Percentiles rank a stretch among this genome's conserved stretches.
These are phyloP conservation scores for Wickerhamiella allomyrinae DNA, from an alignment of 805 yeast species.

Conservation along the genomic window DNA sequence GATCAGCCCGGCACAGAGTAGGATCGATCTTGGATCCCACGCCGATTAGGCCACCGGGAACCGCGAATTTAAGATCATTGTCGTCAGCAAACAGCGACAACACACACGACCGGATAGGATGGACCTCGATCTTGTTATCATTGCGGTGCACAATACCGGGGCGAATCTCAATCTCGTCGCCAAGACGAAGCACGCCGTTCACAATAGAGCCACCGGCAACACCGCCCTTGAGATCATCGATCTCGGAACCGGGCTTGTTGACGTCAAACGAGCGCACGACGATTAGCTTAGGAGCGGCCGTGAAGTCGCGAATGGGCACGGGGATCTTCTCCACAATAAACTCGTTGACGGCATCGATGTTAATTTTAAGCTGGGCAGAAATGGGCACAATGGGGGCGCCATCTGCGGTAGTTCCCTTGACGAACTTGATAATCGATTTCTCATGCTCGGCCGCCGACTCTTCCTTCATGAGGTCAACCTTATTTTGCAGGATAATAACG, in stretches of 20 bases:
- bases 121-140: conserved; percentile 77
- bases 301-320: conserved; percentile 89
- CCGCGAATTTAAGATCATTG: conserved; percentile 95
- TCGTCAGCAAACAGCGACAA: conserved; percentile 94
- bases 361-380: conserved; percentile 95
- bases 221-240: conserved; percentile 96
- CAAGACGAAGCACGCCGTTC: conserved; percentile 91
- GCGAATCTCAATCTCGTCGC: conserved; percentile 96
- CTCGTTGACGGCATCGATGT: conserved; percentile 96
- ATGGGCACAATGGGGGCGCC: conserved; percentile 99
- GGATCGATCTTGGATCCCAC: conserved; percentile 99
- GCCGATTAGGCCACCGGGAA: conserved; percentile 99
- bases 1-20: conserved; percentile 96
- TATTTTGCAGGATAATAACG: conserved; percentile 90
- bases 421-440: conserved; percentile 79
- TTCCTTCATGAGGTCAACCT: conserved; percentile 97
- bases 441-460: conserved; percentile 93
- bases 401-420: conserved; percentile 96
- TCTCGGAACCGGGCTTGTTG: conserved; percentile 96
- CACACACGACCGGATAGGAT: conserved; percentile 87
- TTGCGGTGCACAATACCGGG: conserved; percentile 98
- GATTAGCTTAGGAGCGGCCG: conserved; percentile 85
- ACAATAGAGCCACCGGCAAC: conserved; percentile 99
- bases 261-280: conserved; percentile 98
- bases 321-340: conserved; percentile 91